Conservation (phyloP, 768 basidiomycete genomes). For the Naganishia kalamii region DNA sequence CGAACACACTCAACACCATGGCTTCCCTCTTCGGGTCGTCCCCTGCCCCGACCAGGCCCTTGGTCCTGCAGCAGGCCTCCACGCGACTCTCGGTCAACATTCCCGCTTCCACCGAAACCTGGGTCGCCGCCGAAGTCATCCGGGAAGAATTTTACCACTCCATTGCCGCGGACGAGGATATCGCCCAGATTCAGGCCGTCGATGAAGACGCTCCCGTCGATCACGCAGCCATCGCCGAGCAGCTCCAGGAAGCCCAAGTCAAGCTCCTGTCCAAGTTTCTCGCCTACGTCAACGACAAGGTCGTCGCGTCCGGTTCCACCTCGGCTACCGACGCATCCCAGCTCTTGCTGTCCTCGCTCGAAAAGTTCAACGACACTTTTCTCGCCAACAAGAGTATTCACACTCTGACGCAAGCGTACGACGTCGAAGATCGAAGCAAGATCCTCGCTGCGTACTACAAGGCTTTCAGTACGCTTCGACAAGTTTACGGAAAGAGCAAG, state of each 20-base stretch:
- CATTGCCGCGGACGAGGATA: slow-evolving; percentile 37
- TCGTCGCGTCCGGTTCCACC: slow-evolving; percentile 51
- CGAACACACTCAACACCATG: slow-evolving; percentile 28
- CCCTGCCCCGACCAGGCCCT: slow-evolving; percentile 38
- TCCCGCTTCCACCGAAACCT: slow-evolving; percentile 69
- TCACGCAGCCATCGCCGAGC: slow-evolving; percentile 49
- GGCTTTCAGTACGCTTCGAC: slow-evolving; percentile 64
- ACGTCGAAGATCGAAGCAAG: slow-evolving; percentile 66
- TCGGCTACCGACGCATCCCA: slow-evolving; percentile 46
- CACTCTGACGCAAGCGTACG: slow-evolving; percentile 67
- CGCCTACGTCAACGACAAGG: slow-evolving; percentile 62
- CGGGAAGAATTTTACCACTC: slow-evolving; percentile 76
- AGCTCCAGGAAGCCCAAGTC: slow-evolving; percentile 59
- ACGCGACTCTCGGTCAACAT: slow-evolving; percentile 71
- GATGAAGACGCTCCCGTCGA: slow-evolving; percentile 48
- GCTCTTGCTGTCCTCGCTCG: slow-evolving; percentile 67
- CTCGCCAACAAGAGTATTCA: slow-evolving; percentile 72
- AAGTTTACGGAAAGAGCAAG: slow-evolving; percentile 51
- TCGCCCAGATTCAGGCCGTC: slow-evolving; percentile 52
- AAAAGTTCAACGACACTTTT: slow-evolving; percentile 70
- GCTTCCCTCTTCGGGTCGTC: slow-evolving; percentile 38
- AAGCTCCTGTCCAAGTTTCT: slow-evolving; percentile 80
- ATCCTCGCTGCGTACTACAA: slow-evolving; percentile 73
- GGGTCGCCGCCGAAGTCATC: slow-evolving; percentile 87
- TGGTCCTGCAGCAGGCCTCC: slow-evolving; percentile 44